Evolutionary conservation across 2,329 filamentous ascomycete species (phyloP).

Genomic region (Diaporthe vexans): DNA sequence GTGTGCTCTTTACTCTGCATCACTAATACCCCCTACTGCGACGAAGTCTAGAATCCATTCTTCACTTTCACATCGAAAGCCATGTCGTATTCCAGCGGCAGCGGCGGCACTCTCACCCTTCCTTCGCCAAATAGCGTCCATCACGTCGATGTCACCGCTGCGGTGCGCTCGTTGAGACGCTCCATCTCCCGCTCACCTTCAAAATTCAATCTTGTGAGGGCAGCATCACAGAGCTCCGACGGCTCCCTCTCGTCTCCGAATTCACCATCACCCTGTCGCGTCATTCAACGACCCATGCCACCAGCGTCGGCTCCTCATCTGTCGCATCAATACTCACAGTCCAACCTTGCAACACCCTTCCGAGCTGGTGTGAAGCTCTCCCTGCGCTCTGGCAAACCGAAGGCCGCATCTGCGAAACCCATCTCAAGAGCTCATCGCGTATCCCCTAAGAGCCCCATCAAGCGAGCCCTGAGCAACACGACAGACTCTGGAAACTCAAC

Average conservation of each 20-base stretch:
- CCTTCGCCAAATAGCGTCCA: constrained; percentile 88
- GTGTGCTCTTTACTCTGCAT: background rate
- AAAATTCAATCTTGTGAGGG: constrained; percentile 78
- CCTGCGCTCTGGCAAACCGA: constrained; percentile 72
- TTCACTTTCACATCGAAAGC: constrained; percentile 42
- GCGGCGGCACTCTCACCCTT: constrained; percentile 85
- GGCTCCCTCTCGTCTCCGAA: constrained; percentile 68
- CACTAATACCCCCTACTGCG: background rate
- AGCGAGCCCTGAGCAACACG: constrained; percentile 80
- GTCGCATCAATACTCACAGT: constrained; percentile 53
- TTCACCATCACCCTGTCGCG: constrained; percentile 67
- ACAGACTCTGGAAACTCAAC: constrained; percentile 79
- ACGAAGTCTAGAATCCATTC: constrained; percentile 16
- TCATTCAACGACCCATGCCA: constrained; percentile 53
- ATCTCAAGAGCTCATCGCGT: constrained; percentile 72
- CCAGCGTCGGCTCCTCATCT: constrained; percentile 53
- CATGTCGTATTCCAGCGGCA: constrained; percentile 72
- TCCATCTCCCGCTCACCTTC: constrained; percentile 96
- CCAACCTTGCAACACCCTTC: constrained; percentile 74
- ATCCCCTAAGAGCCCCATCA: constrained; percentile 85
- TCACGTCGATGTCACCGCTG: constrained; percentile 82
- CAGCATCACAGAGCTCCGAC: constrained; percentile 62
- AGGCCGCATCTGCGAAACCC: constrained; percentile 67
- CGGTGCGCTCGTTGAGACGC: constrained; percentile 85
- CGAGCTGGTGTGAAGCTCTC: constrained; percentile 77